Conservation (phyloP, 75 land plant species). For the Pinus taeda region DNA sequence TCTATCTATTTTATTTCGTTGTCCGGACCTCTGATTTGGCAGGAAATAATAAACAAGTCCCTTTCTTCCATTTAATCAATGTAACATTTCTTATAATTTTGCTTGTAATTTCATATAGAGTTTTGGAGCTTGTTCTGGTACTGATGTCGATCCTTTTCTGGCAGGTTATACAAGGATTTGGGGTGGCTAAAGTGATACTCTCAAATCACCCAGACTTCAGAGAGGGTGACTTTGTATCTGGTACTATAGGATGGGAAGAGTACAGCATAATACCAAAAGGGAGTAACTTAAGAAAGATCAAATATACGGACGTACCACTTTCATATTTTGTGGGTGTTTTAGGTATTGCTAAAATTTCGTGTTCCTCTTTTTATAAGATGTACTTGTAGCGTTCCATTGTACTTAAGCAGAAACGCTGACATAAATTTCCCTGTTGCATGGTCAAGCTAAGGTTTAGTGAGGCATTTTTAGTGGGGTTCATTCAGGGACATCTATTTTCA, state of each 20-base stretch:
- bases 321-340: slow-evolving; percentile 47
- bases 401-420: not conserved
- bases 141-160: not conserved
- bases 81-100: no score
- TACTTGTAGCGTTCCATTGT: not conserved
- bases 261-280: slow-evolving; percentile 29
- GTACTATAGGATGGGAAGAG: slow-evolving; percentile 55
- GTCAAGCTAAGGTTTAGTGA: not conserved
- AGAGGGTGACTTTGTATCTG: slow-evolving; percentile 45
- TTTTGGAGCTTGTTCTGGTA: no score
- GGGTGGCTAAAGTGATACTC: slow-evolving; percentile 42
- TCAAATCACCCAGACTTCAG: slow-evolving; percentile 54
- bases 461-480: not conserved
- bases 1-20: no score
- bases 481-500: not conserved
- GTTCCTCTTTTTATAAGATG: not conserved
- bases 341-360: slow-evolving; percentile 17
- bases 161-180: slow-evolving; percentile 48
- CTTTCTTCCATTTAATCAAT: no score
- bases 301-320: slow-evolving; percentile 32
- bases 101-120: no score
- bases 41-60: no score
- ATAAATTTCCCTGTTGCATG: not conserved
- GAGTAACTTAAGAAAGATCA: slow-evolving; percentile 23
- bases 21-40: no score